phyloP scores from a whole-genome alignment of 768 basidiomycete species.

The Sistotremastrum suecicum region DNA sequence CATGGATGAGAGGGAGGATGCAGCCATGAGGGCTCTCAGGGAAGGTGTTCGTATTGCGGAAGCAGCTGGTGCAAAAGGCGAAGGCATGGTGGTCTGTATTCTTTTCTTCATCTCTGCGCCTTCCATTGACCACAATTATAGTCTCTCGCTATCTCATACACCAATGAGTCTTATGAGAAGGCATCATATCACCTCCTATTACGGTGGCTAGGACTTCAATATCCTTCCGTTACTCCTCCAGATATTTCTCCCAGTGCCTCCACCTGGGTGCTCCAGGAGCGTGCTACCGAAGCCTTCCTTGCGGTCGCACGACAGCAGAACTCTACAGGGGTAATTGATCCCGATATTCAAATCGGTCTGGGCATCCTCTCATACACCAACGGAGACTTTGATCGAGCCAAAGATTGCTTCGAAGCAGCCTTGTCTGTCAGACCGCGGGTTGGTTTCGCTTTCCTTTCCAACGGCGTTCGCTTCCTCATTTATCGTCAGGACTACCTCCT shows the following conservation, averaged over 20 bases:
- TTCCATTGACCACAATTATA: constrained; percentile 16
- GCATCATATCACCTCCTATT: constrained; percentile 77
- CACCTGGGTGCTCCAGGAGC: constrained; percentile 71
- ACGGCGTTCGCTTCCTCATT: not conserved
- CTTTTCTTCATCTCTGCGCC: not conserved
- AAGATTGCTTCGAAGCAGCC: constrained; percentile 90
- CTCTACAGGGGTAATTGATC: constrained; percentile 51
- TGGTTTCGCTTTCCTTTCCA: constrained; percentile 9
- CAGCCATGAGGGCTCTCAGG: constrained; percentile 63
- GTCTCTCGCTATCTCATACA: constrained; percentile 93
- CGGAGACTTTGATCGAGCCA: constrained; percentile 73
- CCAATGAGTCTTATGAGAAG: constrained; percentile 84
- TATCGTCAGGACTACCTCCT: constrained; percentile 64
- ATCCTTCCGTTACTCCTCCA: constrained; percentile 39
- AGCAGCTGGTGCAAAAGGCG: constrained; percentile 43
- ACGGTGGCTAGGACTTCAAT: constrained; percentile 65
- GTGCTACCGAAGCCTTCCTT: constrained; percentile 75
- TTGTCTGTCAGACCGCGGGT: constrained; percentile 65
- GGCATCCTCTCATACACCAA: constrained; percentile 90
- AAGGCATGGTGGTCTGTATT: constrained; percentile 57
- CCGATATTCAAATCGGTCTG: constrained; percentile 86
- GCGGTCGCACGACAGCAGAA: constrained; percentile 74
- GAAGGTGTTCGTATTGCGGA: constrained; percentile 61
- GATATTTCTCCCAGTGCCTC: constrained; percentile 32
- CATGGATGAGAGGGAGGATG: constrained; percentile 81